Base-by-base conservation (phyloP, 805 yeast genomes). In the Wickerhamomyces pijperi region DNA sequence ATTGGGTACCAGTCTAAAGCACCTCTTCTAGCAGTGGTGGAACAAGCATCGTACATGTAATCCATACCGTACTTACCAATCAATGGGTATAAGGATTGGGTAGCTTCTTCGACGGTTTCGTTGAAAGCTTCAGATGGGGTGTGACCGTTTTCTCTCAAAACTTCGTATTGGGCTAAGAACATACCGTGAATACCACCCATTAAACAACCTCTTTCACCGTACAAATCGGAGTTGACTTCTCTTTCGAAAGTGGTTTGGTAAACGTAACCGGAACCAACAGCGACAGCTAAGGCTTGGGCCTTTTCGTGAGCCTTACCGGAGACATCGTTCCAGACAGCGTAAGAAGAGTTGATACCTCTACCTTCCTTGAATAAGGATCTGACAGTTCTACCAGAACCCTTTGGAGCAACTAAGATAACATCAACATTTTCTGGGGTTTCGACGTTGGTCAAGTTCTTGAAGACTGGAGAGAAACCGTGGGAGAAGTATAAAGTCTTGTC, bases 131-230 rank as follows among this genome's bases (percentile, higher is more conserved):
- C 98, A 46, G 97, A 86, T 74, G 98, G 98, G 52, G 97, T 76
- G 81, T 92, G 98, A 53, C 98, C 98, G 65, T 94, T 87, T 76
- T 90, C 97, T 76, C 98, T 88, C 67, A 92, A 81, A 48, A 92
- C 98, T 73, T 92, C 98, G 78, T 92, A 92, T 76, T 92, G 98
- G 56, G 98, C 98, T 62, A 92, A 79, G 92, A 92, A 92, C 97
- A 92, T 92, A 79, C 98, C 98, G 77, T 92, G 98, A 76, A 92
- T 90, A 79, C 97, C 97, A 67, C 97, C 98, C 98, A 90, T 92
- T 57, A 92, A 76, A 74, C 97, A 92, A 65, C 98, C 98, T 78
- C 98, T 86, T 79, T 92, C 98, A 74, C 98, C 98, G 76, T 92
- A 92, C 63, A 92, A 76, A 68, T 92, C 98, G 51, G 97, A 88